Evolutionary conservation across 139 green algal genomes (phyloP).

Genomic region (Tetraselmis striata): DNA sequence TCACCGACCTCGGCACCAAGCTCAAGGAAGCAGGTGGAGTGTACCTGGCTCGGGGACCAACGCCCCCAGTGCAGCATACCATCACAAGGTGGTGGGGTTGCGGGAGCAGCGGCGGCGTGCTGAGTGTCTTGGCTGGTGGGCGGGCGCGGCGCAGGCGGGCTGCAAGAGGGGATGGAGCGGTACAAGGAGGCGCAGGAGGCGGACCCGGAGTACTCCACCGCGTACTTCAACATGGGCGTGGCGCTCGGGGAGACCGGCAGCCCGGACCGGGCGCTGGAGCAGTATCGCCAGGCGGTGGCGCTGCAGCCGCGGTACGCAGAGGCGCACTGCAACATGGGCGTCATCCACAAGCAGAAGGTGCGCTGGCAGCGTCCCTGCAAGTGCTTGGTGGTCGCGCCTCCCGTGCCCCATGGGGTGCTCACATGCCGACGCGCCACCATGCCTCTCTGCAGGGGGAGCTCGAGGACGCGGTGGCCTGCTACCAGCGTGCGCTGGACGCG

Average conservation of each 20-base stretch:
- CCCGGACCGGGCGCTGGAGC: constrained; percentile 17
- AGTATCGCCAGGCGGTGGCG: constrained; percentile 39
- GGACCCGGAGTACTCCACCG: constrained; percentile 25
- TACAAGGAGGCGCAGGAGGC: constrained; percentile 29
- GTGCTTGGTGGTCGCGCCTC: not conserved
- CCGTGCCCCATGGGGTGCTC: too few relatives aligned
- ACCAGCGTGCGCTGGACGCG: constrained; percentile 64
- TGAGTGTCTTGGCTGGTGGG: too few relatives aligned
- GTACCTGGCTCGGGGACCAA: too few relatives aligned
- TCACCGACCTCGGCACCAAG: constrained; percentile 80
- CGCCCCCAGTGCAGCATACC: too few relatives aligned
- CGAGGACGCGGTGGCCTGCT: constrained; percentile 64
- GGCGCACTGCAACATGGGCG: constrained; percentile 90
- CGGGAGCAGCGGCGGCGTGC: too few relatives aligned
- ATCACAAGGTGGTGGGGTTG: too few relatives aligned
- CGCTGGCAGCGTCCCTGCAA: not conserved
- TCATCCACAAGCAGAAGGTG: constrained; percentile 57
- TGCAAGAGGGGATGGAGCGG: constrained; percentile 38
- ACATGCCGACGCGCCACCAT: too few relatives aligned
- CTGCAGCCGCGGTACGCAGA: constrained; percentile 63
- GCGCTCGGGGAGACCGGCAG: constrained; percentile 25
- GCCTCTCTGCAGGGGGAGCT: constrained; percentile 45
- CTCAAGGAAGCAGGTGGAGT: constrained; percentile 51
- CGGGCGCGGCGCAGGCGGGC: not conserved
- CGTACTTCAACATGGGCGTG: constrained; percentile 73